Conservation (phyloP, 805 yeast genomes). For the Yueomyces sp. region DNA sequence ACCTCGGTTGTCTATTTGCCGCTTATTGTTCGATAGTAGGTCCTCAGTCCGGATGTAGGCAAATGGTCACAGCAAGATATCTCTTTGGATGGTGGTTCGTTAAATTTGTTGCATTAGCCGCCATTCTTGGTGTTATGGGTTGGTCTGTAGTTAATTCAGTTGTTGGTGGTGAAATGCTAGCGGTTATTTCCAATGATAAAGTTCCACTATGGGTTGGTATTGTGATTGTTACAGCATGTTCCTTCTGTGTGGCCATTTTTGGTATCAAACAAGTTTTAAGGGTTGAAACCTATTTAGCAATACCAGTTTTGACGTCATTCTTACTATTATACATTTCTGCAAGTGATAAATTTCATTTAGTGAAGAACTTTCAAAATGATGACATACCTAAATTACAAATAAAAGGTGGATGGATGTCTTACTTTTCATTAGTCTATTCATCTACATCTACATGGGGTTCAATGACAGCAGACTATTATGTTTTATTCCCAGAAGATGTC, state of each 20-base stretch:
- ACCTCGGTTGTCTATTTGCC: conserved; percentile 63
- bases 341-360: conserved; percentile 31
- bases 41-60: conserved; percentile 80
- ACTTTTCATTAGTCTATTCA: conserved; percentile 61
- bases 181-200: conserved; percentile 48
- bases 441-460: conserved; percentile 86
- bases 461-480: conserved; percentile 72
- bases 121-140: conserved; percentile 70
- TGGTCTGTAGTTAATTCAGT: conserved; percentile 91
- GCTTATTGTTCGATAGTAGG: conserved; percentile 82
- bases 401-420: conserved; percentile 58
- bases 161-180: conserved; percentile 74
- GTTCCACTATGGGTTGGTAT: conserved; percentile 68
- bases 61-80: conserved; percentile 71
- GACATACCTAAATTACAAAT: conserved; percentile 26
- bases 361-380: conserved; percentile 23
- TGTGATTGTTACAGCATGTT: conserved; percentile 48
- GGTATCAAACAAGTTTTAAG: conserved; percentile 62
- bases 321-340: conserved; percentile 52
- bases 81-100: conserved; percentile 82
- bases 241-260: conserved; percentile 56
- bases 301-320: conserved; percentile 59
- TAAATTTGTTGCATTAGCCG: conserved; percentile 56
- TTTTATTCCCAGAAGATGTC: conserved; percentile 63
- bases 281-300: conserved; percentile 54